These are phyloP conservation scores for Sporobolus alterniflorus DNA, from an alignment of 202 grass and related monocot species.

Conservation along the genomic window DNA sequence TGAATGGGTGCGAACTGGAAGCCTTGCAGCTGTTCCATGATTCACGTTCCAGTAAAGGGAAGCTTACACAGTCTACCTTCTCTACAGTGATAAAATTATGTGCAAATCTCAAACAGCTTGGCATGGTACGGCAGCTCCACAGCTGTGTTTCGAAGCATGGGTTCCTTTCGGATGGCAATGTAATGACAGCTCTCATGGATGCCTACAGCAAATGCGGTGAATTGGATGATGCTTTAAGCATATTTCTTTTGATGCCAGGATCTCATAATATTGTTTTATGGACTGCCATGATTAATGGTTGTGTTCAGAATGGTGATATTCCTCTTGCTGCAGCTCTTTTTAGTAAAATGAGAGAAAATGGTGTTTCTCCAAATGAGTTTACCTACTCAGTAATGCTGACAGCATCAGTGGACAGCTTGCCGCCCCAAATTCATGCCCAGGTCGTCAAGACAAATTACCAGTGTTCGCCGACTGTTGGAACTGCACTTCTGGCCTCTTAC, in stretches of 20 bases:
- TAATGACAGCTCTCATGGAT: constrained; percentile 56
- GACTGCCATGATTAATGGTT: constrained; percentile 71
- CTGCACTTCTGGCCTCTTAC: constrained; percentile 56
- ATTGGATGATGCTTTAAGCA: constrained; percentile 33
- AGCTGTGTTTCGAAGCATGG: constrained; percentile 50
- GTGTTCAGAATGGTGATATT: constrained; percentile 45
- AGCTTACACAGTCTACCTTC: constrained; percentile 47
- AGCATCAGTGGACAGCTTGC: constrained; percentile 45
- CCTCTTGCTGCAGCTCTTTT: constrained; percentile 45
- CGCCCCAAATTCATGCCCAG: constrained; percentile 59
- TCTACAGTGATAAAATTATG: constrained; percentile 65
- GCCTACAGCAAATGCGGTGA: constrained; percentile 57
- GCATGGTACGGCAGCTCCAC: constrained; percentile 51
- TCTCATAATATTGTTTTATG: constrained; percentile 54
- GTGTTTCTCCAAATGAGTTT: constrained; percentile 56
- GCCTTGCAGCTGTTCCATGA: constrained; percentile 46
- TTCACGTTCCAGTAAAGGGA: constrained; percentile 20
- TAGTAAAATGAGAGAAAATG: constrained; percentile 55
- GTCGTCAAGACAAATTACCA: constrained; percentile 64
- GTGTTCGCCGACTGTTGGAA: constrained; percentile 47
- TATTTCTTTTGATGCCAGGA: constrained; percentile 49
- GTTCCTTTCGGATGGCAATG: constrained; percentile 36
- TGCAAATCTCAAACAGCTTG: constrained; percentile 51
- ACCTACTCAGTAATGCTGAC: constrained; percentile 63
- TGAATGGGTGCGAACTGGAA: constrained; percentile 37